These are phyloP conservation scores for Piper longum DNA, from an alignment of 164 flowering plant genomes.

Conservation along the genomic window DNA sequence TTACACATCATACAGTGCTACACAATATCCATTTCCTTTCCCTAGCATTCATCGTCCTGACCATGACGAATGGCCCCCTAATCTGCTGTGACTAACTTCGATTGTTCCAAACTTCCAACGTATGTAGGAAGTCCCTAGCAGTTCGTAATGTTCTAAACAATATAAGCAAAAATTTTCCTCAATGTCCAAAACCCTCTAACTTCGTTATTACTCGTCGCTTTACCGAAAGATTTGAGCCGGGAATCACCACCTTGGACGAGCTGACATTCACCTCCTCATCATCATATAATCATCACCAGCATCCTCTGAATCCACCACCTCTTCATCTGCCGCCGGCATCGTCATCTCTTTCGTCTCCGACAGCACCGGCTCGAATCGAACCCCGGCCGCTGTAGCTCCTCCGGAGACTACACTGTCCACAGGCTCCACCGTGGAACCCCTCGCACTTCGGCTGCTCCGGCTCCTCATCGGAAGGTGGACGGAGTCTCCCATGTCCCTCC, in stretches of 20 bases:
- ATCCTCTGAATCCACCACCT: neutral
- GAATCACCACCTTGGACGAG: neutral
- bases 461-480: neutral
- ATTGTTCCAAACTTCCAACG: no score
- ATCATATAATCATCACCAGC: neutral
- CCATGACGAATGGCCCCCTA: no score
- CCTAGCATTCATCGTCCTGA: no score
- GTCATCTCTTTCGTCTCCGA: neutral
- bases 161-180: no score
- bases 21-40: no score
- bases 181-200: neutral
- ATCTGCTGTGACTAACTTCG: no score
- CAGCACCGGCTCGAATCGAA: neutral
- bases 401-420: neutral
- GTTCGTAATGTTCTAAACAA: no score
- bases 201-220: neutral
- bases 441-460: neutral
- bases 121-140: no score
- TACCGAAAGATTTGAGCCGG: neutral
- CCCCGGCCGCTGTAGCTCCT: neutral
- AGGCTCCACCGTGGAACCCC: neutral
- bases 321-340: neutral
- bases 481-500: constrained; percentile 18
- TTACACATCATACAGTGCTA: no score
- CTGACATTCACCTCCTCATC: neutral